Percentiles rank a stretch among this genome's conserved stretches.
phyloP scores from a whole-genome alignment of 2,329 filamentous ascomycete genomes.

The Aspergillus sp. region DNA sequence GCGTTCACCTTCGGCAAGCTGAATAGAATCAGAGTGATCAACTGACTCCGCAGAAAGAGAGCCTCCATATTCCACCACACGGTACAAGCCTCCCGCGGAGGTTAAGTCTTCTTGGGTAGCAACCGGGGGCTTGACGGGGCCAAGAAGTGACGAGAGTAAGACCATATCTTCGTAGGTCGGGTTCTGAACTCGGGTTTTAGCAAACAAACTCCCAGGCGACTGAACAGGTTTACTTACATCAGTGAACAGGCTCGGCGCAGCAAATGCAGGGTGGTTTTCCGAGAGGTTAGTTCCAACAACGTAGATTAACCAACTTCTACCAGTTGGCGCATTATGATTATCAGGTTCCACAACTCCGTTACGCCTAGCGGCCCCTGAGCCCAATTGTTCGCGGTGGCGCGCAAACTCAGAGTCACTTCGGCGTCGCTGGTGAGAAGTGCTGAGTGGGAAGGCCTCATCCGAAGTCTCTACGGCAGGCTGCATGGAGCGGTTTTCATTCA shows the following conservation, averaged over 20 bases:
- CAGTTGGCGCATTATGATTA: constrained; percentile 48
- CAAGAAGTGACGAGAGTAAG: constrained; percentile 64
- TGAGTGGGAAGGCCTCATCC: constrained; percentile 43
- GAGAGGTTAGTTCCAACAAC: constrained; percentile 69
- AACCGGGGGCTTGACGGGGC: constrained; percentile 68
- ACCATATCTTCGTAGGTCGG: constrained; percentile 74
- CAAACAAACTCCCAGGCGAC: neutral
- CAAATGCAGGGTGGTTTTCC: constrained; percentile 69
- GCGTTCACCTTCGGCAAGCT: constrained; percentile 52
- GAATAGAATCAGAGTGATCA: constrained; percentile 37
- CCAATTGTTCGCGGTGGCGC: constrained; percentile 54
- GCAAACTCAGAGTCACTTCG: constrained; percentile 61
- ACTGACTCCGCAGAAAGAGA: constrained; percentile 50
- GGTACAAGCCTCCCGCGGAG: constrained; percentile 61
- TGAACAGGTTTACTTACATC: constrained; percentile 51
- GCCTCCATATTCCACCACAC: constrained; percentile 46
- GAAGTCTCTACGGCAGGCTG: constrained; percentile 40
- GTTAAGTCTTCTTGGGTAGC: constrained; percentile 65
- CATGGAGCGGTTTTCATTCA: constrained; percentile 39
- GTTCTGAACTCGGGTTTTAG: constrained; percentile 38
- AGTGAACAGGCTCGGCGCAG: constrained; percentile 68
- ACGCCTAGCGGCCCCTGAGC: constrained; percentile 61
- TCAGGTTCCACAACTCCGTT: constrained; percentile 66
- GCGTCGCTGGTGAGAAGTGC: constrained; percentile 52
- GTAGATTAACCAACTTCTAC: constrained; percentile 71